Conservation (phyloP, 2,329 filamentous ascomycete species). For the Colletotrichum abscissum region DNA sequence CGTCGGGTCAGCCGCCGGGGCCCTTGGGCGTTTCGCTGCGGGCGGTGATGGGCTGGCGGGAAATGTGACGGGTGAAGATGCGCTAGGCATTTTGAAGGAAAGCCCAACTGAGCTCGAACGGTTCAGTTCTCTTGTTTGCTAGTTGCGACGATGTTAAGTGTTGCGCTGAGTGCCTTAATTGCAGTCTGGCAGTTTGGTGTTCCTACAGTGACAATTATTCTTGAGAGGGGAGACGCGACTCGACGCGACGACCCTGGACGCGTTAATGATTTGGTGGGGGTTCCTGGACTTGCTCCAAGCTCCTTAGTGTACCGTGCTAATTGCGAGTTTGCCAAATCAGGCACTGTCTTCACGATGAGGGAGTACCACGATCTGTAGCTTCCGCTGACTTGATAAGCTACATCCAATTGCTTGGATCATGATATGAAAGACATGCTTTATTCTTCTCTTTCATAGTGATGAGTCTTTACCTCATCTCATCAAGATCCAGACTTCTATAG, state of each 20-base stretch:
- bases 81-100: conserved; percentile 60
- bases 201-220: conserved; percentile 23
- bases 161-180: background rate
- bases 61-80: conserved; percentile 69
- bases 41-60: conserved; percentile 60
- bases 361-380: background rate
- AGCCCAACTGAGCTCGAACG: background rate
- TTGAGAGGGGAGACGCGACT: conserved; percentile 19
- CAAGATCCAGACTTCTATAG: too few species aligned
- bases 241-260: conserved; percentile 27
- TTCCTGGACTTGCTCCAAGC: background rate
- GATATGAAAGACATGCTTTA: too few species aligned
- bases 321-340: accelerated
- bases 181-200: background rate
- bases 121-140: background rate
- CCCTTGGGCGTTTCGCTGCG: conserved; percentile 48
- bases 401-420: background rate
- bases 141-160: background rate
- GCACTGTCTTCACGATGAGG: conserved; percentile 16
- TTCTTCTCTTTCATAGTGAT: too few species aligned
- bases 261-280: conserved; percentile 28
- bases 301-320: background rate
- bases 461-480: too few species aligned
- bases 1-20: conserved; percentile 47
- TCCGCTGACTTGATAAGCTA: background rate